Evolutionary conservation across 441 rosid genomes (phyloP), one percentile per base, ranked within the genome.

Genomic region (Hura crepitans): DNA sequence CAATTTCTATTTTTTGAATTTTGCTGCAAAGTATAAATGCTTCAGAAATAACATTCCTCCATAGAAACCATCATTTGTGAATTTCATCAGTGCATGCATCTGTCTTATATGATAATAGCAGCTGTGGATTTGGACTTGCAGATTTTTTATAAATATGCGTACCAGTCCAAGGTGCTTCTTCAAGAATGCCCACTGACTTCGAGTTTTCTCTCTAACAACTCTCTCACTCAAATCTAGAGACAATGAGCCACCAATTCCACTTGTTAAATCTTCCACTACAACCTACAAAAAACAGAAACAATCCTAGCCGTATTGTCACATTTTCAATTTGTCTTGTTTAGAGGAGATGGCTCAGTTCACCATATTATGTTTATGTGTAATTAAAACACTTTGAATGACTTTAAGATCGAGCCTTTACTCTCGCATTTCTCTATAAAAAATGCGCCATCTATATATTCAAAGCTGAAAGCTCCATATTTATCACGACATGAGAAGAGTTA

Each of bases 181-280:
- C 42, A 11, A n/a, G 30, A 11, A 46, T 42, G 37, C 5, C 6
- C 28, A 25, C 31, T 18, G 25, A 82, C 97, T 90, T 61, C 97
- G 95, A 28, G 79, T 80, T 81, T 88, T 91, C 84, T 89, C 92
- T 71, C 95, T 81, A 11, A 87, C 84, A 22, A 85, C 76, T 78
- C 93, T 85, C 62, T 90, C 85, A 63, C 80, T 85, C 65, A 90
- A 68, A 85, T 86, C 88, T 57, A 89, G 77, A 23, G 91, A 87
- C 77, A 82, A 83, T 20, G 88, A 79, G 37, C 93, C 93, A 39
- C 79, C 75, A 55, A 51, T 76, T 31, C 72, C 82, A 27, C 51
- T 72, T 27, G 46, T 11, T 27, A 72, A 61, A 72, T 76, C 87
- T 79, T 90, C 92, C 25, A 70, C 45, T 54, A 81, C 83, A 51